phyloP scores from a whole-genome alignment of 805 yeast species.

The Ogataea zsoltii region DNA sequence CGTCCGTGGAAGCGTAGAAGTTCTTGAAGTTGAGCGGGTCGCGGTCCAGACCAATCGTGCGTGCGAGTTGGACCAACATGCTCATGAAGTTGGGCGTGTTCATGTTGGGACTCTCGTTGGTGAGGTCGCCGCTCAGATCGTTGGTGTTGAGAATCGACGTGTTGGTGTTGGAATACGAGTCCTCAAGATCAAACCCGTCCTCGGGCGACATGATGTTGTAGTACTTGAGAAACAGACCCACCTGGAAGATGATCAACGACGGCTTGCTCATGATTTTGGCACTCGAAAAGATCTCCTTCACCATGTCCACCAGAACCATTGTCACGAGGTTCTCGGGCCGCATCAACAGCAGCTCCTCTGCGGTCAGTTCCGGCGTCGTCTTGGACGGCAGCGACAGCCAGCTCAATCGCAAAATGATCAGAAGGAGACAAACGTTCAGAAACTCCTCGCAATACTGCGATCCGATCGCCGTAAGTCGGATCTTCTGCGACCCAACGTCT shows the following conservation, averaged over 20 bases:
- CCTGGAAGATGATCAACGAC: conserved; percentile 55
- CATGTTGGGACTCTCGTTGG: conserved; percentile 37
- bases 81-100: conserved; percentile 37
- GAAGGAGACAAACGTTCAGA: conserved; percentile 50
- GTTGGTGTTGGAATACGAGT: conserved; percentile 36
- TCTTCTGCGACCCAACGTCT: conserved; percentile 34
- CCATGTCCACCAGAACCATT: conserved; percentile 44
- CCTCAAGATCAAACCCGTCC: conserved; percentile 47
- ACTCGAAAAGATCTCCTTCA: conserved; percentile 44
- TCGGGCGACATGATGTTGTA: conserved; percentile 61
- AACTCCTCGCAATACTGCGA: conserved; percentile 43
- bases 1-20: conserved; percentile 32
- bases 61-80: conserved; percentile 44
- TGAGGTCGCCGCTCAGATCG: conserved; percentile 38
- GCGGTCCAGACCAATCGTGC: conserved; percentile 47
- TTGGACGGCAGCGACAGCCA: conserved; percentile 55
- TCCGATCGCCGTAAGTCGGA: conserved; percentile 31
- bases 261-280: conserved; percentile 45
- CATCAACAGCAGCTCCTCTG: conserved; percentile 35
- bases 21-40: conserved; percentile 46
- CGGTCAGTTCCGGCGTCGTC: conserved; percentile 31
- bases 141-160: conserved; percentile 26
- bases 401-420: conserved; percentile 52
- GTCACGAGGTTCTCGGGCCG: conserved; percentile 43
- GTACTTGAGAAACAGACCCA: conserved; percentile 55